phyloP scores from a whole-genome alignment of 495 filamentous ascomycete species.

The Hypoxylon intermedium region DNA sequence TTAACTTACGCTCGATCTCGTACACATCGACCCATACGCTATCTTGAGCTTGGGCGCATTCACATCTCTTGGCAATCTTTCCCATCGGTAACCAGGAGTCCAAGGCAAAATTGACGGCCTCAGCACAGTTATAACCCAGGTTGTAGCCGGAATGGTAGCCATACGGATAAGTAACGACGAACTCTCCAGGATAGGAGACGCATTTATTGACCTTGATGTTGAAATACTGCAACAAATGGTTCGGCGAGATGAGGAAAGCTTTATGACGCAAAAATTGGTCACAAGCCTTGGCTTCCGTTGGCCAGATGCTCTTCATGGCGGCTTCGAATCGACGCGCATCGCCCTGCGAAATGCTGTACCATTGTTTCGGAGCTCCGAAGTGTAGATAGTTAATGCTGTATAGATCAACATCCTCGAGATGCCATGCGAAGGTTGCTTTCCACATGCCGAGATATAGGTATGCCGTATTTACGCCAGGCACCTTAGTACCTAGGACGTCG shows the following conservation, averaged over 20 bases:
- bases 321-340: slow-evolving; percentile 94
- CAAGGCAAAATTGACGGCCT: slow-evolving; percentile 97
- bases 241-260: slow-evolving; percentile 95
- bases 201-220: slow-evolving; percentile 94
- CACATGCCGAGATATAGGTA: slow-evolving; percentile 99
- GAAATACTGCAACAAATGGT: slow-evolving; percentile 81
- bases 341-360: slow-evolving; percentile 98
- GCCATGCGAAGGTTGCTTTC: slow-evolving; percentile 99
- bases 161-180: slow-evolving; percentile 98
- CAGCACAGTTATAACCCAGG: slow-evolving; percentile 97
- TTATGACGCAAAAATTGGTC: slow-evolving; percentile 97
- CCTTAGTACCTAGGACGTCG: slow-evolving; percentile 91
- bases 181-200: slow-evolving; percentile 96
- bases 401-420: slow-evolving; percentile 96
- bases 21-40: slow-evolving; percentile 98
- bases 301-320: slow-evolving; percentile 95
- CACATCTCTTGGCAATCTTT: slow-evolving; percentile 95
- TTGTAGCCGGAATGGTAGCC: slow-evolving; percentile 99
- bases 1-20: slow-evolving; percentile 91
- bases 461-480: slow-evolving; percentile 98
- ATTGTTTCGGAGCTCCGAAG: slow-evolving; percentile 97
- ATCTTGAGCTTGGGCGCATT: slow-evolving; percentile 84
- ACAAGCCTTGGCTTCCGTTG: slow-evolving; percentile 94
- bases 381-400: slow-evolving; percentile 99
- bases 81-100: slow-evolving; percentile 94